Conservation (phyloP, 2,329 filamentous ascomycete species). For the Apiospora sp. region DNA sequence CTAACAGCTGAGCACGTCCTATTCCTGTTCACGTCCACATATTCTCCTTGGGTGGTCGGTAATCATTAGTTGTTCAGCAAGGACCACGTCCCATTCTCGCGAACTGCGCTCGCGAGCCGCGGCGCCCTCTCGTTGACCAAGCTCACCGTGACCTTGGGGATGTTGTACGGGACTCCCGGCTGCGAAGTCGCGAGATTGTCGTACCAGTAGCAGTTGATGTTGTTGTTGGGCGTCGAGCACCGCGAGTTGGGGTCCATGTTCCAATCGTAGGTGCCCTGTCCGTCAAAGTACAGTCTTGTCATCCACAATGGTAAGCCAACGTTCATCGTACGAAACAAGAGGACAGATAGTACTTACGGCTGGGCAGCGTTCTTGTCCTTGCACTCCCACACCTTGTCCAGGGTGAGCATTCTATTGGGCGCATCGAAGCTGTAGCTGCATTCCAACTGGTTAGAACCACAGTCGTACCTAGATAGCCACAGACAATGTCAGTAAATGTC, state of each 20-base stretch:
- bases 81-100: background rate
- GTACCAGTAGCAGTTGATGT: conserved; percentile 12
- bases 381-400: conserved; percentile 12
- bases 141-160: conserved; percentile 15
- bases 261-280: background rate
- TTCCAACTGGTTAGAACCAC: background rate
- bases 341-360: background rate
- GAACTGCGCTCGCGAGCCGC: background rate
- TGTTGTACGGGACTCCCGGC: conserved; percentile 1
- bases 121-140: background rate
- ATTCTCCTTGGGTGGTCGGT: background rate
- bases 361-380: background rate
- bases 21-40: too few relatives aligned
- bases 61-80: background rate
- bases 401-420: background rate
- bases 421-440: conserved; percentile 8
- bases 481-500: background rate
- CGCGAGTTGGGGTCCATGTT: conserved; percentile 4
- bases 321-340: background rate
- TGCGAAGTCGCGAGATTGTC: background rate
- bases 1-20: too few relatives aligned
- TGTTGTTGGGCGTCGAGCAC: conserved; percentile 2
- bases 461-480: background rate
- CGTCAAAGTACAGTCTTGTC: conserved; percentile 7
- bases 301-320: background rate